Base-by-base conservation (phyloP, 768 basidiomycete genomes). In the Termitomyces sp. region DNA sequence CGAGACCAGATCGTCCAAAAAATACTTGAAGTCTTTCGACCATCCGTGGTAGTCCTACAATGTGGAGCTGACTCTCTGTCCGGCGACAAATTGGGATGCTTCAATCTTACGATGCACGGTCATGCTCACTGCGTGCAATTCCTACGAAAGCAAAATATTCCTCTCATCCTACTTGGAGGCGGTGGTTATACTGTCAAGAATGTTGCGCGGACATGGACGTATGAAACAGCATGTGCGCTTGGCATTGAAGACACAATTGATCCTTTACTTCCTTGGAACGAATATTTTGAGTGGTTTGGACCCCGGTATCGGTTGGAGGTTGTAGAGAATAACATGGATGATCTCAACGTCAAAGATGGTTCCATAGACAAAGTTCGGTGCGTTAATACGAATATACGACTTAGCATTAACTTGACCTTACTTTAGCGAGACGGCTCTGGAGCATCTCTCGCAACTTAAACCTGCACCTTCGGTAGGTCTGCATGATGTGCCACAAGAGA, bases 121-220 rank as follows among this genome's bases (percentile, higher is more conserved):
- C 97, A 98, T 70, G 92, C 93, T 9, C 83, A 88, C 62, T 97
- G 93, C 66, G 92, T 94, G n/a, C 83, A 88, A 60, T 98, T 90
- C 67, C 79, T 98, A 52, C 85, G 92, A 55, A 80, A 82, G 59
- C 86, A 90, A 69, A 86, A 89, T 60, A 76, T 97, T 29, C 96
- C 96, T 0, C 78, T 95, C 44, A 91, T 98, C 59, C 80, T 98
- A 37, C 82, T 99, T 6, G 96, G 96, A 31, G 96, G 96, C 1
- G 96, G 96, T 18, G 96, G 96, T 2, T 98, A 98, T 71, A 98
- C 96, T 0, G 89, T 96, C 47, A 93, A 95, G 71, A 99, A 99
- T 67, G 94, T 97, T 26, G 93, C 93, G 5, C 81, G 93, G 49
- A 85, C 90, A 34, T 99, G 96, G 96, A 88, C 94, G 36, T 96